These are phyloP conservation scores for Colletotrichum cereale DNA, from an alignment of 2,329 filamentous ascomycete species.

Conservation along the genomic window DNA sequence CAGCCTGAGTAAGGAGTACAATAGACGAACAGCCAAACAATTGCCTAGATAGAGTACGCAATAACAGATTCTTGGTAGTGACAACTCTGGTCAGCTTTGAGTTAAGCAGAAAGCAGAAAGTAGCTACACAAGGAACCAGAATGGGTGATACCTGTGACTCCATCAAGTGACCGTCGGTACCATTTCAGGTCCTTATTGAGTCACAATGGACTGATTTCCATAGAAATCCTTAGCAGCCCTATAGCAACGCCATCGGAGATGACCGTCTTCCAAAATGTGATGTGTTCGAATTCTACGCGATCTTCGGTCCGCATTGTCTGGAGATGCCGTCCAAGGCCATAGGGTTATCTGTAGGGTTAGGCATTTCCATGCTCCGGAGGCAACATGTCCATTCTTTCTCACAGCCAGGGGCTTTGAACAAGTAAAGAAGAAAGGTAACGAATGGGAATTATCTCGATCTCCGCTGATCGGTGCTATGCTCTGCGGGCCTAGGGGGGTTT, in stretches of 20 bases:
- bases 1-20: conserved; percentile 44
- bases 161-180: conserved; percentile 43
- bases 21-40: conserved; percentile 44
- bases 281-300: conserved; percentile 41
- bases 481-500: too few species aligned
- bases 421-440: not conserved
- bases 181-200: conserved; percentile 42
- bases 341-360: conserved; percentile 43
- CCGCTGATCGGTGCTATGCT: not conserved
- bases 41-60: conserved; percentile 42
- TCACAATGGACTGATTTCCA: conserved; percentile 43
- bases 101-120: not conserved
- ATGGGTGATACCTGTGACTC: conserved; percentile 40
- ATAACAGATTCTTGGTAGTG: conserved; percentile 37
- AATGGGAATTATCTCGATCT: too few species aligned
- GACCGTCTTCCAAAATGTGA: conserved; percentile 44
- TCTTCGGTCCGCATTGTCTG: conserved; percentile 33
- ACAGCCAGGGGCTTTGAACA: too few species aligned
- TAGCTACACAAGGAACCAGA: not conserved
- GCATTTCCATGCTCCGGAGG: conserved; percentile 42
- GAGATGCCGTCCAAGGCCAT: conserved; percentile 43
- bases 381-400: conserved; percentile 3
- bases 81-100: not conserved
- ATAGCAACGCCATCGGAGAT: conserved; percentile 43
- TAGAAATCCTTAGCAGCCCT: conserved; percentile 43